Percentiles rank a stretch among this genome's conserved stretches.
Conservation (phyloP, 116 monocot genomes). For the Posidonia oceanica region DNA sequence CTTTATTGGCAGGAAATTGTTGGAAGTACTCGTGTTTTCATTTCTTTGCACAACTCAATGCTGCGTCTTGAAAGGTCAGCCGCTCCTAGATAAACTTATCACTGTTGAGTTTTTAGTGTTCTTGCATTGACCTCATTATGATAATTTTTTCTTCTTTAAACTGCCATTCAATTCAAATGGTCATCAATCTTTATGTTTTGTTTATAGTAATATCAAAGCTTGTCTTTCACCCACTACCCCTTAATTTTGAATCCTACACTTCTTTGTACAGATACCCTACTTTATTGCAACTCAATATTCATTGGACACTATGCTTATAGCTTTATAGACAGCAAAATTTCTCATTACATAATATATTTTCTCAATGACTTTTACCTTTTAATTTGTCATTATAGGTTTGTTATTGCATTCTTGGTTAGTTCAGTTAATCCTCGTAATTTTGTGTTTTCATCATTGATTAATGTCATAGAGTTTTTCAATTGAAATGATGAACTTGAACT, state of each 20-base stretch:
- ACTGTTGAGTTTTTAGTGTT: not conserved
- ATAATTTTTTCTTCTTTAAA: no score
- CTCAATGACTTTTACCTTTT: not conserved
- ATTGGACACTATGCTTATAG: no score
- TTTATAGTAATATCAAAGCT: no score
- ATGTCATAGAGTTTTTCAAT: not conserved
- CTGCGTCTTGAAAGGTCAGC: conserved; percentile 42
- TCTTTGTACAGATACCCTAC: no score
- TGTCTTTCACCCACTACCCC: no score
- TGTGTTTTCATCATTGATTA: conserved; percentile 3
- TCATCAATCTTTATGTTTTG: no score
- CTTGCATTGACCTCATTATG: no score
- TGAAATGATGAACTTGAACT: not conserved
- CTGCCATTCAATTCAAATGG: no score
- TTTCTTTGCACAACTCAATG: conserved; percentile 84
- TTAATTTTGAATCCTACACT: no score
- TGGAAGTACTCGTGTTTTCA: conserved; percentile 78
- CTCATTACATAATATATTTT: not conserved
- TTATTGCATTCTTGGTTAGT: conserved; percentile 73
- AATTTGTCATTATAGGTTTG: conserved; percentile 39
- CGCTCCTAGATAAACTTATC: not conserved
- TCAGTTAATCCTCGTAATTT: conserved; percentile 30
- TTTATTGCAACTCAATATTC: no score
- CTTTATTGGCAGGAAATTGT: conserved; percentile 36
- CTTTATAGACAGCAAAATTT: no score